phyloP scores from a whole-genome alignment of 2,329 filamentous ascomycete species.

The Exophiala oligosperma region DNA sequence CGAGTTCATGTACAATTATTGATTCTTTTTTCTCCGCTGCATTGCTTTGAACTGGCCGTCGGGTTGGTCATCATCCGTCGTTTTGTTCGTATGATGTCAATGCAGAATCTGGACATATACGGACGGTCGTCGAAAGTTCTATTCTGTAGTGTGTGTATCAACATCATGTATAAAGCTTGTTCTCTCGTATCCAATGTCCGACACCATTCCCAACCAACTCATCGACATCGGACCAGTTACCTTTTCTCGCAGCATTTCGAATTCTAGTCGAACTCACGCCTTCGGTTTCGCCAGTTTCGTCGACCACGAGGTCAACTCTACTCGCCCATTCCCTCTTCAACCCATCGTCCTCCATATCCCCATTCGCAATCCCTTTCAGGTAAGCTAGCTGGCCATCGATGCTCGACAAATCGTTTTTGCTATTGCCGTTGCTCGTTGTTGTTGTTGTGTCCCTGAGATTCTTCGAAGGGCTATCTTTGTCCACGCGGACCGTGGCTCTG shows the following conservation, averaged over 20 bases:
- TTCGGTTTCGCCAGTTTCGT: constrained; percentile 32
- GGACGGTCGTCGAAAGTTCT: too few species aligned
- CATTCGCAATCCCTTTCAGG: constrained; percentile 35
- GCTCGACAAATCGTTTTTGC: constrained; percentile 5
- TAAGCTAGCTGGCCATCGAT: constrained; percentile 42
- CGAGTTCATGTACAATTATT: too few species aligned
- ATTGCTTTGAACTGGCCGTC: too few species aligned
- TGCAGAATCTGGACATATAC: too few species aligned
- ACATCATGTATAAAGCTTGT: constrained; percentile 12
- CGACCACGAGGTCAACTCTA: constrained; percentile 43
- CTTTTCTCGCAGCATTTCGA: constrained; percentile 36
- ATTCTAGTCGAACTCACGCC: constrained; percentile 47
- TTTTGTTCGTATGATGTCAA: too few species aligned
- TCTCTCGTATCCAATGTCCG: constrained; percentile 21
- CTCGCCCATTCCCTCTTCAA: constrained; percentile 44
- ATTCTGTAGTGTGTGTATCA: too few species aligned
- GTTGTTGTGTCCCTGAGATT: constrained; percentile 34
- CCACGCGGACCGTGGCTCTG: constrained; percentile 42
- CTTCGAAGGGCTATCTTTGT: constrained; percentile 11
- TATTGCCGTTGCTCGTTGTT: constrained; percentile 21
- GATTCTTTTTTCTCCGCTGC: too few species aligned
- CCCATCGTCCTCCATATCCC: constrained; percentile 35
- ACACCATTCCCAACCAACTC: constrained; percentile 34
- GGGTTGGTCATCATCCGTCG: too few species aligned
- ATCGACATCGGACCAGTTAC: constrained; percentile 34